Base-by-base conservation (phyloP, 1,284 basidiomycete species). In the Ganoderma multipileum region DNA sequence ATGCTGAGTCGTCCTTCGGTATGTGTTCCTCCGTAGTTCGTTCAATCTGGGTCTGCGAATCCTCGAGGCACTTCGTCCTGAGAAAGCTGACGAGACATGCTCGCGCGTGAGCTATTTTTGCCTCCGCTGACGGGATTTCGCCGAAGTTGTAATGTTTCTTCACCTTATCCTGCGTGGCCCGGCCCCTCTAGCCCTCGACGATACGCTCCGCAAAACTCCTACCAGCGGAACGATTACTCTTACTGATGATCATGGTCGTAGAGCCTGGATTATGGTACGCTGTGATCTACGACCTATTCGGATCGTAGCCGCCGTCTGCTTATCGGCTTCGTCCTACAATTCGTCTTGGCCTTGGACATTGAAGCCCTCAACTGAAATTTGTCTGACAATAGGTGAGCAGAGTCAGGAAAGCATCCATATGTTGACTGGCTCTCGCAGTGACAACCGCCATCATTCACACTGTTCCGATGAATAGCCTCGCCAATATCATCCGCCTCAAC, bases 391-490 rank as follows among this genome's bases (percentile, higher is more conserved):
- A 26, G 12, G 23, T 52, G 23, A 12, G 23, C 23, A 26, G 47
- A 26, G 14, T 26, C 23, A 26, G 14, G 12, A 14, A 52, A 52
- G 23, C 23, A 52, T 11, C n/a, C 26, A 12, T 23, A 8, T 14
- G 23, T 26, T 26, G 3, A 52, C 23, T 26, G 47, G 14, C 23
- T 52, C 23, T 26, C 30, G 55, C 18, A 8, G 3, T 36, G 18
- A 16, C 20, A 9, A 33, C 30, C 55, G 16, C n/a, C 28, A 52
- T 52, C 47, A 52, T 26, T 52, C 47, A 26, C 47, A 26, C 11
- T 50, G 47, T 62, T 67, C 68, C 68, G 71, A 72, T 30, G 47
- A 67, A 72, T 64, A 42, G 67, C 71, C 71, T 64, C 36, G 63
- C 41, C 36, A 59, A 67, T 65, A 64, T 33, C 50, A 26, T 38